These are phyloP conservation scores for Hypomyces perniciosus DNA, from an alignment of 2,329 filamentous ascomycete genomes.

Conservation along the genomic window DNA sequence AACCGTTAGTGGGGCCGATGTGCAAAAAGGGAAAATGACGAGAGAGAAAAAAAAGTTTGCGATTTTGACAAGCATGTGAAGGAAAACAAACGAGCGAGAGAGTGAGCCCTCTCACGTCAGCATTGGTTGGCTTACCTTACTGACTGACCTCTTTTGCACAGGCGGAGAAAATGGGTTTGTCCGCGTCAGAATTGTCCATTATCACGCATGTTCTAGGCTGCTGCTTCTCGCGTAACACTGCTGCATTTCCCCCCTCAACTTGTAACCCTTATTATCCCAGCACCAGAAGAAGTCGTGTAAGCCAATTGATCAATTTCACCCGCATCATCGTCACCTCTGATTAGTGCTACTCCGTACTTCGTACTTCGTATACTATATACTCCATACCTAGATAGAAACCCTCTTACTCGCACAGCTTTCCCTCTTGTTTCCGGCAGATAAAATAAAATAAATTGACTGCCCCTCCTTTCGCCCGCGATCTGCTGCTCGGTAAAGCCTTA, in stretches of 20 bases:
- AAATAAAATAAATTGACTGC: neutral
- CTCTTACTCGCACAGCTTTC: no score
- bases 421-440: no score
- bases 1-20: neutral
- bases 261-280: no score
- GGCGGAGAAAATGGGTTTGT: neutral
- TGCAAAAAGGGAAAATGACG: neutral
- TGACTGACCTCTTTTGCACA: neutral
- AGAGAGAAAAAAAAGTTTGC: neutral
- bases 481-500: neutral
- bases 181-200: neutral
- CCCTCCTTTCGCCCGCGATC: neutral
- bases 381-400: no score
- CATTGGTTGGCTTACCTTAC: neutral
- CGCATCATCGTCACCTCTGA: no score
- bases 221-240: neutral
- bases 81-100: neutral
- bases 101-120: neutral
- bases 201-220: no score
- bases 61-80: neutral
- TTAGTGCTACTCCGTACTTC: no score
- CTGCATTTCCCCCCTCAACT: no score
- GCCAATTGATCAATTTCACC: no score
- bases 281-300: no score
- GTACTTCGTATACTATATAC: no score